Evolutionary conservation across 345 rosid species (phyloP).

Genomic region (Arabis hirsuta): DNA sequence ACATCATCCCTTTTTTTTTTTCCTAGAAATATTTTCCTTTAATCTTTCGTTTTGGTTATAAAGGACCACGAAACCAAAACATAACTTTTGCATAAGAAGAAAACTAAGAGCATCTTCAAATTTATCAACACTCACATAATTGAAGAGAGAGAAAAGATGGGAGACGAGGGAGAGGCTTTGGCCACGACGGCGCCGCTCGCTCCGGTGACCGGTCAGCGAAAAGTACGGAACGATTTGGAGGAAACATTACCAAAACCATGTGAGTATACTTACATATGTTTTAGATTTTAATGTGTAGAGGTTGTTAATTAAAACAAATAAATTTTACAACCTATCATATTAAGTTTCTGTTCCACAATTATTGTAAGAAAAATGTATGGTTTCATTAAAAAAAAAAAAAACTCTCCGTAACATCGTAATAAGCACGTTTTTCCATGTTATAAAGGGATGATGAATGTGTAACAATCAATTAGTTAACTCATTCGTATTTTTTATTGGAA

Average conservation of each 20-base stretch:
- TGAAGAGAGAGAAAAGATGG: constrained; percentile 16
- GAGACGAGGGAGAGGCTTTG: constrained; percentile 43
- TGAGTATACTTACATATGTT: constrained; percentile 34
- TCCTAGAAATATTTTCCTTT: too few species aligned
- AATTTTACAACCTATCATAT: background rate
- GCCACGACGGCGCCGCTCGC: constrained; percentile 67
- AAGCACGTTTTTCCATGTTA: too few species aligned
- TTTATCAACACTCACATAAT: constrained; percentile 14
- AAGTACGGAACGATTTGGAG: constrained; percentile 67
- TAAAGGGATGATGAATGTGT: too few species aligned
- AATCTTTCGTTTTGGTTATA: constrained; percentile 17
- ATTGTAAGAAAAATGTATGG: too few species aligned
- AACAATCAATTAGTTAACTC: too few species aligned
- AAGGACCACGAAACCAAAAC: constrained; percentile 19
- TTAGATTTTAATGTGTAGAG: background rate
- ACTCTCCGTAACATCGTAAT: too few species aligned
- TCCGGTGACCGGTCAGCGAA: constrained; percentile 66
- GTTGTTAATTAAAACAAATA: background rate
- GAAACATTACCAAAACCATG: constrained; percentile 77
- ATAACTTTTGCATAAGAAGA: background rate
- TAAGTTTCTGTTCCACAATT: background rate
- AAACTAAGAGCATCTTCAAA: constrained; percentile 21
- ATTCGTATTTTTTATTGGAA: too few species aligned
- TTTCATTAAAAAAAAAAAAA: too few species aligned
- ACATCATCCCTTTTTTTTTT: background rate